Base-by-base conservation (phyloP, 1,284 basidiomycete species). In the Trichosporon sp. region DNA sequence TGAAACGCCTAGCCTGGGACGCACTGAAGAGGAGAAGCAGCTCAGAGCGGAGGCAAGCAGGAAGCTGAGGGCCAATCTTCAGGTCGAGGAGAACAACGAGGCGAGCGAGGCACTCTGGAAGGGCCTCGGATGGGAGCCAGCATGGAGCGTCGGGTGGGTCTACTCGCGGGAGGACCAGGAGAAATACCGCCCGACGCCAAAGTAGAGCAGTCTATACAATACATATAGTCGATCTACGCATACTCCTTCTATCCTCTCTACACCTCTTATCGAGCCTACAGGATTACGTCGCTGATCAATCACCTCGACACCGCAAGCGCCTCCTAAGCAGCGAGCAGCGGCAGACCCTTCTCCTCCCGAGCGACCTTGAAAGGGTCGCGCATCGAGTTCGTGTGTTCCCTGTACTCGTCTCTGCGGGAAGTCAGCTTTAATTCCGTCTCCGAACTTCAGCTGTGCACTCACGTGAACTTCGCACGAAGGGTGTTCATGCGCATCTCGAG, bases 311-410 rank as follows among this genome's bases (percentile, higher is more conserved):
- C 6, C 16, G 40, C 40, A 14, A 44, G 19, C 13, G 65, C 61
- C 25, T 65, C 65, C 49, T 54, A 54, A 14, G 49, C 49, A 3
- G 49, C 27, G 13, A 71, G 61, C 56, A 64, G 58, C 7, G 69
- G 63, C 16, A 72, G 14, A 6, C 73, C 73, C 54, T 70, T 70
- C 46, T 73, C 71, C 62, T 79, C 76, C 25, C 78, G 63, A 14
- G 75, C 76, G 2, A 79, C 69, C 56, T 79, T 73, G 67, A 79
- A 79, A 25, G 78, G 78, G 69, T 76, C 73, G 56, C 76, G 67
- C 61, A 77, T 74, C 23, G 75, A 74, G 32, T 71, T 69, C 2
- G 73, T 74, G 59, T 68, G 69, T 33, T 76, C 75, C 40, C 73
- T 67, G 66, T 74, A 79, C 29, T 71, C 69, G 29, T 71, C 66